Evolutionary conservation across 805 yeast genomes (phyloP).

Genomic region (Metschnikowia cubensis): DNA sequence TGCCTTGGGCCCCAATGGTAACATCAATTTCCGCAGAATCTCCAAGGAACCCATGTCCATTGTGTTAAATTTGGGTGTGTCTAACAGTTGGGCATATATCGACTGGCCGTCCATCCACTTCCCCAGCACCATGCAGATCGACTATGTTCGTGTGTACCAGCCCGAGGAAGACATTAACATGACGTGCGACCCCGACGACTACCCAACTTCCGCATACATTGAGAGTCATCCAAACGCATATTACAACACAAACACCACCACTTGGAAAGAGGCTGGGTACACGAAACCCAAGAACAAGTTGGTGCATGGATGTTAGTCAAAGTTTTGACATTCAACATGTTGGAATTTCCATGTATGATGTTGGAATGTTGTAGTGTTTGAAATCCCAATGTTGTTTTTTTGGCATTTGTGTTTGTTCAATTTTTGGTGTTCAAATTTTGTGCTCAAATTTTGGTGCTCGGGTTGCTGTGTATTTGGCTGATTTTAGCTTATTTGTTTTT

Average conservation of each 20-base stretch:
- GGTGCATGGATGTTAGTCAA: constrained; percentile 11
- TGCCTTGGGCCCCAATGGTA: constrained; percentile 87
- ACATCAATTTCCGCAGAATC: constrained; percentile 75
- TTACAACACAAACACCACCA: constrained; percentile 60
- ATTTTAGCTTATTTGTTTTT: too few species aligned
- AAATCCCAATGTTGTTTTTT: too few species aligned
- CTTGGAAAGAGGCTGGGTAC: constrained; percentile 75
- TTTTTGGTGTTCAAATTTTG: too few species aligned
- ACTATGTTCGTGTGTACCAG: constrained; percentile 90
- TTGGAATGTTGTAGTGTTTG: too few species aligned
- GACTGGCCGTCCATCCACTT: constrained; percentile 80
- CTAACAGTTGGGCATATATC: constrained; percentile 90
- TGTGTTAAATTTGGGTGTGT: constrained; percentile 81
- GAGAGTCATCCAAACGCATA: constrained; percentile 67
- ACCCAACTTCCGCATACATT: constrained; percentile 85
- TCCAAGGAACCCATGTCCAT: constrained; percentile 93
- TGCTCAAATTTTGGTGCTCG: too few species aligned
- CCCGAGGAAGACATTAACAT: constrained; percentile 57
- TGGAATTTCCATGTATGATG: too few species aligned
- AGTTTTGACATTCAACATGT: not conserved
- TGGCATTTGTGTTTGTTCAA: too few species aligned
- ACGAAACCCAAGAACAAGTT: constrained; percentile 34
- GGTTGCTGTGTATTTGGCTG: too few species aligned
- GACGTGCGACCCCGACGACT: constrained; percentile 83
- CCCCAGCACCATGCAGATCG: constrained; percentile 75